phyloP scores from a whole-genome alignment of 768 basidiomycete species.

The Chalciporus chontae region DNA sequence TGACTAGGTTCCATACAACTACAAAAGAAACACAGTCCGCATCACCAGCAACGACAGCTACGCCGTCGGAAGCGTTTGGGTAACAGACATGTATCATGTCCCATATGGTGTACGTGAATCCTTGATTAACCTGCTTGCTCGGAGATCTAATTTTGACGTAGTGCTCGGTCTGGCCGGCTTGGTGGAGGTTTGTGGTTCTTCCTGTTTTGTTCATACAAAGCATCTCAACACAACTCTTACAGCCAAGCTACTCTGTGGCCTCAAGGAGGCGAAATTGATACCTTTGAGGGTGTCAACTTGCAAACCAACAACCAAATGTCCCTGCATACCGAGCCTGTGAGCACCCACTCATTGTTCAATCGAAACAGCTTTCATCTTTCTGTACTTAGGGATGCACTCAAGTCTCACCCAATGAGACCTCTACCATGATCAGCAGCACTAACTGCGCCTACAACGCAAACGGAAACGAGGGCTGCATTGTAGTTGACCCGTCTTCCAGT shows the following conservation, averaged over 20 bases:
- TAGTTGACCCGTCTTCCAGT: slow-evolving; percentile 47
- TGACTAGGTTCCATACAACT: slow-evolving; percentile 33
- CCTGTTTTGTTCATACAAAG: background rate
- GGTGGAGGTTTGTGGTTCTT: slow-evolving; percentile 36
- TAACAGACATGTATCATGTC: slow-evolving; percentile 60
- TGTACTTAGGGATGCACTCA: slow-evolving; percentile 48
- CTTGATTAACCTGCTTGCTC: background rate
- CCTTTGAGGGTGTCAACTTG: slow-evolving; percentile 77
- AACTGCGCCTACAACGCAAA: slow-evolving; percentile 58
- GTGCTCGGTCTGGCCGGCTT: slow-evolving; percentile 74
- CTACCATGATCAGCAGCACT: slow-evolving; percentile 51
- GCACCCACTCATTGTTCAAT: slow-evolving; percentile 12
- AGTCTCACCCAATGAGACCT: slow-evolving; percentile 45
- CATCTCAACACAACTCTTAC: background rate
- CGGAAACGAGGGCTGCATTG: slow-evolving; percentile 62
- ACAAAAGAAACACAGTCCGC: slow-evolving; percentile 69
- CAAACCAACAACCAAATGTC: slow-evolving; percentile 66
- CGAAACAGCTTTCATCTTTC: background rate
- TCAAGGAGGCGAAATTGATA: slow-evolving; percentile 69
- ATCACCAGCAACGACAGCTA: slow-evolving; percentile 55
- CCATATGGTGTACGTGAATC: slow-evolving; percentile 52
- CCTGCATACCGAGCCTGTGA: slow-evolving; percentile 59
- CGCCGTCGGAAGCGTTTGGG: slow-evolving; percentile 59
- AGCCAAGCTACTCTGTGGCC: slow-evolving; percentile 61
- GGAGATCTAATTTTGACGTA: slow-evolving; percentile 21